Percentiles rank a stretch among this genome's conserved stretches.
phyloP scores from a whole-genome alignment of 352 stramenopile genomes.

The Elongisporangium anandrum region DNA sequence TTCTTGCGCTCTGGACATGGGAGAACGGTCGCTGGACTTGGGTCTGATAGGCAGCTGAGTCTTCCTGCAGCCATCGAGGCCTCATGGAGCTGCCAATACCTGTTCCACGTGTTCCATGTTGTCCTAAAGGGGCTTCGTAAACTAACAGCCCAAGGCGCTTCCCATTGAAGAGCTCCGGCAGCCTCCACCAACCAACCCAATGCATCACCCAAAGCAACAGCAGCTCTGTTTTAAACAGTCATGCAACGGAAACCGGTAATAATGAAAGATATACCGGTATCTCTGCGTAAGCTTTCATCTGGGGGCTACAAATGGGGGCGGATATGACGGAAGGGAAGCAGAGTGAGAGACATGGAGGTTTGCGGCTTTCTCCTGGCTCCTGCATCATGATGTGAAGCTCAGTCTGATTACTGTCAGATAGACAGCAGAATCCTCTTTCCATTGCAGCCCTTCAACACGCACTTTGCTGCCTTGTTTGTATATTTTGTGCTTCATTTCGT shows the following conservation, averaged over 20 bases:
- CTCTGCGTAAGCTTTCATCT: neutral
- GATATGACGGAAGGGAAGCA: neutral
- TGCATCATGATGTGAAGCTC: neutral
- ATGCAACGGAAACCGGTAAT: neutral
- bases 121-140: conserved; percentile 12
- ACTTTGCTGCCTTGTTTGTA: neutral
- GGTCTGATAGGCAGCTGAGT: neutral
- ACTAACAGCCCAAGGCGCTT: neutral
- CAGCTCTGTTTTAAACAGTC: no score
- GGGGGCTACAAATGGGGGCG: neutral
- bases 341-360: neutral
- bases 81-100: conserved; percentile 3
- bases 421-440: neutral
- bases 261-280: neutral
- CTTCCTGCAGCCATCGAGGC: neutral
- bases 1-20: neutral
- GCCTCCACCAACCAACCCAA: neutral
- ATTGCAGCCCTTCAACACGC: neutral
- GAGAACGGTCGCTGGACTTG: neutral
- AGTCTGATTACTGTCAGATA: neutral
- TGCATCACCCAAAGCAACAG: neutral
- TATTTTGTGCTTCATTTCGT: neutral
- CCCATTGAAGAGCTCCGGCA: neutral
- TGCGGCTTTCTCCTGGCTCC: neutral
- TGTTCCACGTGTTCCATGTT: conserved; percentile 20